Base-by-base conservation (phyloP, 139 green algal genomes). In the Chlorella sp. region DNA sequence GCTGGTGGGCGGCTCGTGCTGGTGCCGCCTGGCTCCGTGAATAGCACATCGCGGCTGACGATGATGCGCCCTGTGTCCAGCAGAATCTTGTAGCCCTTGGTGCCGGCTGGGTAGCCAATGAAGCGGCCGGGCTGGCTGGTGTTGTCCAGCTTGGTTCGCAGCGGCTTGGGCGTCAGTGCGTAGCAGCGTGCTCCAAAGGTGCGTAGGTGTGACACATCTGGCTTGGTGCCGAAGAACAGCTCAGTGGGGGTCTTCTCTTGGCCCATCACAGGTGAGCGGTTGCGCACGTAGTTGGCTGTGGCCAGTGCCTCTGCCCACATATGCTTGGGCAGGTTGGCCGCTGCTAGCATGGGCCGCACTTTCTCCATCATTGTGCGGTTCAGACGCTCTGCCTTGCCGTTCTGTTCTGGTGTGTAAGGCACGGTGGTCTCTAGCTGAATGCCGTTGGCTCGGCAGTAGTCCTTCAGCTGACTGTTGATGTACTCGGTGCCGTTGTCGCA, bases 341-440 rank as follows among this genome's bases (percentile, higher is more conserved):
- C n/a, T 15, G 73, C 16, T 75, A 83, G 70, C 82, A 80, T 83
- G 16, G 80, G 63, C 2, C 85, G 79, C 12, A 78, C 80, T 23
- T 63, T 44, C 13, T 86, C 72, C 79, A 89, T 56, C 36, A 89
- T 16, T 0, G 80, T 86, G 63, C 85, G 80, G 80, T 84, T 83
- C 26, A 86, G 72, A 3, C 79, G 72, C 63, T 88, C 85, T 5
- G 85, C 69, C 1, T 15, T 38, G 38, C 69, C 69, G 72, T 80
- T 80, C 28, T 81, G 55, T 34, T 81, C 15, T 0, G 74, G 74
- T 47, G 74, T 81, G 74, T 81, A 81, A 30, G 55, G 74, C 30
- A 69, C 74, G 3, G 74, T 81, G 11, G 74, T 69, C 51, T 69
- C 51, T n/a, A 80, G 73, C 73, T 80, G 67, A 47, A 80, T 80